Percentiles rank a stretch among this genome's conserved stretches.
phyloP scores from a whole-genome alignment of 2,329 filamentous ascomycete genomes.

The Rhinocladiella similis region DNA sequence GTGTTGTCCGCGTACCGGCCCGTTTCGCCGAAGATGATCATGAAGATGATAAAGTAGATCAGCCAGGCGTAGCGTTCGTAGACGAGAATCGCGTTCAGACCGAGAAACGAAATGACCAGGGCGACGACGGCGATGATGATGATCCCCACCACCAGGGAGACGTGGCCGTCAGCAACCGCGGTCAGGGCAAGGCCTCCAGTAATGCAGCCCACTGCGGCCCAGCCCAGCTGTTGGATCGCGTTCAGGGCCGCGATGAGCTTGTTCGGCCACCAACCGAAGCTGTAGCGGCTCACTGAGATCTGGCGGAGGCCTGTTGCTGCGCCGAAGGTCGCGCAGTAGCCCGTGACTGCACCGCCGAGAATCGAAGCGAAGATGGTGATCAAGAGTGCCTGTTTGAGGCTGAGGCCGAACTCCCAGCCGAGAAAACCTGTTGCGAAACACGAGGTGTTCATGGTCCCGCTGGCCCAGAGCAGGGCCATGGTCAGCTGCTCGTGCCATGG shows the following conservation, averaged over 20 bases:
- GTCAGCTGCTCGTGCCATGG: slow-evolving; percentile 38
- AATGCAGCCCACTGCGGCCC: slow-evolving; percentile 36
- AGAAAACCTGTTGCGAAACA: slow-evolving; percentile 36
- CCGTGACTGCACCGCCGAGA: slow-evolving; percentile 27
- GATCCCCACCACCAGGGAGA: slow-evolving; percentile 34
- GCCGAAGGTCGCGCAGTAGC: slow-evolving; percentile 36
- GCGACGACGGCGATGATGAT: slow-evolving; percentile 34
- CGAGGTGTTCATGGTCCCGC: slow-evolving; percentile 44
- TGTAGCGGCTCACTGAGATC: slow-evolving; percentile 32
- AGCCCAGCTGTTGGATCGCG: slow-evolving; percentile 31
- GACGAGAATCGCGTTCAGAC: slow-evolving; percentile 31
- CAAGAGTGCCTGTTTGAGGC: slow-evolving; percentile 29
- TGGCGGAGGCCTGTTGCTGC: slow-evolving; percentile 37
- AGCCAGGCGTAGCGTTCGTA: slow-evolving; percentile 37
- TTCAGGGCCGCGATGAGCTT: slow-evolving; percentile 33
- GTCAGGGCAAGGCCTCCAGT: slow-evolving; percentile 36
- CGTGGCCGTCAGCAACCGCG: slow-evolving; percentile 36
- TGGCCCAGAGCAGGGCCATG: slow-evolving; percentile 48
- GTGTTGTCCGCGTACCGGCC: slow-evolving; percentile 43
- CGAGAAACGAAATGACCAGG: slow-evolving; percentile 32
- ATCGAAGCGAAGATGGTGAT: slow-evolving; percentile 30
- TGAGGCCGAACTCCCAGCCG: slow-evolving; percentile 32
- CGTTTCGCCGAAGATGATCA: slow-evolving; percentile 52
- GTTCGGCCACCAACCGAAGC: slow-evolving; percentile 34
- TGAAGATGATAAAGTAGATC: slow-evolving; percentile 39